Evolutionary conservation across 1,284 basidiomycete species (phyloP), one percentile per base, ranked within the genome.

Genomic region (Naganishia albida): DNA sequence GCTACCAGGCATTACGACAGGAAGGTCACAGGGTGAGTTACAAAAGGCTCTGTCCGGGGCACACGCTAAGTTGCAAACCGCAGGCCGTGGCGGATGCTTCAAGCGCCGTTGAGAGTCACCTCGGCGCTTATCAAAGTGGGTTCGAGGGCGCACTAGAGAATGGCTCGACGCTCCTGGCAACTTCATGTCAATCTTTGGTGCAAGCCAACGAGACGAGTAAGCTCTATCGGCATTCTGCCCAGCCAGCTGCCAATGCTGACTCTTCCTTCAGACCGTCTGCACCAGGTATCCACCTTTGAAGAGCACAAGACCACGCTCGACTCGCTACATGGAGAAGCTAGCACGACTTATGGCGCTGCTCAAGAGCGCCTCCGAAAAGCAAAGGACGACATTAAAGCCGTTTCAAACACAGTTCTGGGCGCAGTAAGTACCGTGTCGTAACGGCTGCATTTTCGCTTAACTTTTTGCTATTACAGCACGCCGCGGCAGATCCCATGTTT

Each of bases 21-120:
- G 59, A 62, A 30, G 65, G 59, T 23, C 42, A 42, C 26, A 56
- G 63, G 65, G 65, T 63, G 39, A 49, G 65, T 43, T 13, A 7
- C 4, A 13, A 10, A n/a, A 44, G 25, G 20, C 12, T 1, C 2
- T 13, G 13, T 26, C 1, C 39, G n/a, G 20, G 34, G 16, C 23
- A 18, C 20, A 8, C 26, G 16, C 40, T 64, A 2, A 62, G 16
- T 13, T 53, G 18, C 25, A n/a, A 2, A 23, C 23, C 15, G 4
- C 34, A 65, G 64, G 51, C 52, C 72, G 16, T 75, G 79, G 0
- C 70, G 69, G 20, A 63, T 65, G 1, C 75, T 76, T 70, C 73
- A 80, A 16, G 55, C 70, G 7, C 64, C 66, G 34, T 62, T 15
- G 30, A 25, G 26, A 23, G 51, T 18, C 49, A 38, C 7, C 39